Conservation (phyloP, 805 yeast species). For the Kuraishia piskuri region DNA sequence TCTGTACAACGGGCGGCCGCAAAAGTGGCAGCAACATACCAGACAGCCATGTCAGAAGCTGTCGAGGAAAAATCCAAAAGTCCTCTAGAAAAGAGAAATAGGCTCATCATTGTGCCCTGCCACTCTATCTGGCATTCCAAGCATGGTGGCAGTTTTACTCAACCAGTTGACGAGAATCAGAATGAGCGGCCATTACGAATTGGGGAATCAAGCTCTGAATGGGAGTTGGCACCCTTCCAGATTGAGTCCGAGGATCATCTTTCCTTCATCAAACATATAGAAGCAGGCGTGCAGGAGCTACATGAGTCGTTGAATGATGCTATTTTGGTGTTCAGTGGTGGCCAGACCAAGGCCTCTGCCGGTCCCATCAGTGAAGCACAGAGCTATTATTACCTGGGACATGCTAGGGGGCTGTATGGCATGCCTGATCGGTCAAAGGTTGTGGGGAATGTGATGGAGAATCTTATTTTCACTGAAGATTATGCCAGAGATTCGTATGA, state of each 20-base stretch:
- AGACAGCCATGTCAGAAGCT: not conserved
- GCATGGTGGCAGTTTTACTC: not conserved
- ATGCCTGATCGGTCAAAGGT: conserved; percentile 1
- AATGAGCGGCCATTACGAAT: not conserved
- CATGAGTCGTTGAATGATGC: conserved; percentile 12
- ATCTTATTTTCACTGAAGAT: conserved; percentile 47
- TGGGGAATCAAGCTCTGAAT: conserved; percentile 46
- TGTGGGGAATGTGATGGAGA: conserved; percentile 9
- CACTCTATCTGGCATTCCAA: conserved; percentile 19
- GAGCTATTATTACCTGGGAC: conserved; percentile 43
- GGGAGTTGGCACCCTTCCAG: conserved; percentile 66
- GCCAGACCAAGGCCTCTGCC: conserved; percentile 53
- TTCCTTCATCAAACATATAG: conserved; percentile 55
- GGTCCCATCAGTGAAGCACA: conserved; percentile 53
- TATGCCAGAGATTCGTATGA: conserved; percentile 77
- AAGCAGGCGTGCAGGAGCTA: conserved; percentile 30
- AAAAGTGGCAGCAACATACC: not conserved
- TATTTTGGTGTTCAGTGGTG: conserved; percentile 36
- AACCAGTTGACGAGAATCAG: too few relatives aligned
- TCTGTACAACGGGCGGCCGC: not conserved
- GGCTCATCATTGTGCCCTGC: conserved; percentile 42
- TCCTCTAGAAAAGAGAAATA: not conserved
- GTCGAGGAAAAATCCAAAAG: not conserved
- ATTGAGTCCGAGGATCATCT: conserved; percentile 60
- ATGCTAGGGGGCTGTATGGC: conserved; percentile 19